Evolutionary conservation across 495 filamentous ascomycete species (phyloP).

Genomic region (Aspergillus incahuasiensis): DNA sequence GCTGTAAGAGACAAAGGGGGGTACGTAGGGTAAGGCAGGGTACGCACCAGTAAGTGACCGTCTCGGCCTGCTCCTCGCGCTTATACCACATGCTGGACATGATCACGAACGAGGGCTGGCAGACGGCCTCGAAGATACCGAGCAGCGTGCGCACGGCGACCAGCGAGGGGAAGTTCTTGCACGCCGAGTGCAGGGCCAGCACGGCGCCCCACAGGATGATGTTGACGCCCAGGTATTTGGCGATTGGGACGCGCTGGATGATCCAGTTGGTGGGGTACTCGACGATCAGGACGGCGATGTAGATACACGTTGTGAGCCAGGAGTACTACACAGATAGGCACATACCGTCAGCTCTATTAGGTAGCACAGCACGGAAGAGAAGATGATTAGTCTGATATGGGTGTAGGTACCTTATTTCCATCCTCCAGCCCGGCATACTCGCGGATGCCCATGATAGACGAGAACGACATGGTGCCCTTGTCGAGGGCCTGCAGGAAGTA

Average conservation of each 20-base stretch:
- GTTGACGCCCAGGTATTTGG: constrained; percentile 57
- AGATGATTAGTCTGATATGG: too few species aligned
- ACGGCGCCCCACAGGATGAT: constrained; percentile 57
- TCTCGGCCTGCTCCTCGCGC: constrained; percentile 59
- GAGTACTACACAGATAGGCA: constrained; percentile 47
- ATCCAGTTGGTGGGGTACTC: constrained; percentile 57
- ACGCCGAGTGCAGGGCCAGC: constrained; percentile 56
- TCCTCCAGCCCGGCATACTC: constrained; percentile 47
- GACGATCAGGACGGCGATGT: constrained; percentile 49
- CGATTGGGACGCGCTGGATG: constrained; percentile 56
- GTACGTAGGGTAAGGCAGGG: too few species aligned
- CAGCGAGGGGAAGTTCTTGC: constrained; percentile 52
- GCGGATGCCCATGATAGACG: constrained; percentile 64
- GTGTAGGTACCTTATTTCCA: constrained; percentile 51
- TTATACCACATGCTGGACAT: constrained; percentile 72
- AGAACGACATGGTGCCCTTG: constrained; percentile 66
- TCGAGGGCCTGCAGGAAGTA: constrained; percentile 73
- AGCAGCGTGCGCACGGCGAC: constrained; percentile 56
- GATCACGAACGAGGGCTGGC: constrained; percentile 54
- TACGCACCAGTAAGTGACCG: constrained; percentile 61
- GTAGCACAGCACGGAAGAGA: too few species aligned
- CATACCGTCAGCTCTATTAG: too few species aligned
- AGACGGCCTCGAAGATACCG: constrained; percentile 65
- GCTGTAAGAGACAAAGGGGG: too few species aligned
- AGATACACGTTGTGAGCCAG: constrained; percentile 49